A percentile compares a stretch with the other conserved stretches of the same genome.
phyloP scores from a whole-genome alignment of 495 filamentous ascomycete species.

The Penicillium parvum region DNA sequence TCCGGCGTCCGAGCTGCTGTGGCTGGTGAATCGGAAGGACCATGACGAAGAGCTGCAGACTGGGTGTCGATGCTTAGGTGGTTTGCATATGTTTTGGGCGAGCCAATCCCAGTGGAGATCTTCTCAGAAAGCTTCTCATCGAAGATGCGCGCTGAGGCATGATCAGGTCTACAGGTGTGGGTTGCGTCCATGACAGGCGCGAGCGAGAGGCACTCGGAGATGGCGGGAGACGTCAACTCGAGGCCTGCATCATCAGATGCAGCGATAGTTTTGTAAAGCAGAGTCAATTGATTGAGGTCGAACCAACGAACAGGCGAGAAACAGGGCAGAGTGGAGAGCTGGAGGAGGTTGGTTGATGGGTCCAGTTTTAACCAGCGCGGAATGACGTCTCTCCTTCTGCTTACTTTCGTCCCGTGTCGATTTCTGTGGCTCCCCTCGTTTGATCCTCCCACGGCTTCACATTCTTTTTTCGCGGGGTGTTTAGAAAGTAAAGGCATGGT shows the following conservation, averaged over 20 bases:
- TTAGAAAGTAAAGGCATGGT: neutral
- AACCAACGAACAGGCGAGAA: neutral
- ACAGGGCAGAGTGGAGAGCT: neutral
- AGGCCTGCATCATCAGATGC: slow-evolving; percentile 5
- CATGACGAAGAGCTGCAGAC: slow-evolving; percentile 17
- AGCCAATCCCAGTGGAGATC: slow-evolving; percentile 3
- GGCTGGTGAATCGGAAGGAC: slow-evolving; percentile 18
- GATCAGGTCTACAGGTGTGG: slow-evolving; percentile 13
- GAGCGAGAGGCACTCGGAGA: slow-evolving; percentile 7
- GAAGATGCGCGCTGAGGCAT: slow-evolving; percentile 9
- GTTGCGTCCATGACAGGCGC: slow-evolving; percentile 13
- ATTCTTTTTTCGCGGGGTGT: neutral
- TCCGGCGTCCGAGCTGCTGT: slow-evolving; percentile 18
- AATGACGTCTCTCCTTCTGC: slow-evolving; percentile 32
- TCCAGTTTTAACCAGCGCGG: slow-evolving; percentile 12
- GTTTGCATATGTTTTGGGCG: slow-evolving; percentile 5
- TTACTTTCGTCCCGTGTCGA: too few species aligned
- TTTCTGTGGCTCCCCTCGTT: slow-evolving; percentile 2
- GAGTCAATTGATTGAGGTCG: neutral
- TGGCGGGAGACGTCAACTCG: slow-evolving; percentile 13
- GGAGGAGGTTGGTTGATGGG: neutral
- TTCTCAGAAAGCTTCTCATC: slow-evolving; percentile 21
- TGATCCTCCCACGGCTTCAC: neutral
- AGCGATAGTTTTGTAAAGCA: neutral
- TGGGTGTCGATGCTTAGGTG: slow-evolving; percentile 23